A percentile compares a stretch with the other conserved stretches of the same genome.
These are phyloP conservation scores for Knoxdaviesia proteae DNA, from an alignment of 2,329 filamentous ascomycete species.

Conservation along the genomic window DNA sequence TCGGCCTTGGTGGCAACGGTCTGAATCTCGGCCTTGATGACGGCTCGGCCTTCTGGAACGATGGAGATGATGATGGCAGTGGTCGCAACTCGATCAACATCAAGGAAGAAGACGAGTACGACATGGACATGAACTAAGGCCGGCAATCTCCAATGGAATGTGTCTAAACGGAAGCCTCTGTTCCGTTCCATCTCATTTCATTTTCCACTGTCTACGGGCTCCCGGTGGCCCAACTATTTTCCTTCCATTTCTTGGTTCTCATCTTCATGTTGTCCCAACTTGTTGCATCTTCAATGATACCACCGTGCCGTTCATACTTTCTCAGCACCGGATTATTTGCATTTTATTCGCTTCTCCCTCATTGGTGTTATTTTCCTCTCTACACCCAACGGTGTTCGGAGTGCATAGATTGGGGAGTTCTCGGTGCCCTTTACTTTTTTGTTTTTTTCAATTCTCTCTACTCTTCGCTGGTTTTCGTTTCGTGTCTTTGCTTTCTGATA, in stretches of 20 bases:
- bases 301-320: not conserved
- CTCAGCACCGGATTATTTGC: not conserved
- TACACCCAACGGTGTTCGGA: constrained; percentile 7
- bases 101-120: constrained; percentile 88
- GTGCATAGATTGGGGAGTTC: constrained; percentile 4
- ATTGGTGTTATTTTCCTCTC: constrained; percentile 3
- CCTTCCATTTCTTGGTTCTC: not conserved
- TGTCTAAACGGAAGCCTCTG: not conserved
- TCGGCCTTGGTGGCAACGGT: not conserved
- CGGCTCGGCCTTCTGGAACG: constrained; percentile 40
- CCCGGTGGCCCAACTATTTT: not conserved
- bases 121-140: constrained; percentile 45
- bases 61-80: constrained; percentile 45
- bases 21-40: constrained; percentile 21
- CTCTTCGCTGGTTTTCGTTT: constrained; percentile 2
- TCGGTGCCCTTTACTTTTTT: not conserved
- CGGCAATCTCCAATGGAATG: no score
- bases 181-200: not conserved
- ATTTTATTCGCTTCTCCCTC: constrained; percentile 2
- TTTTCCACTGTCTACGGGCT: not conserved
- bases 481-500: constrained; percentile 6
- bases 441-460: not conserved
- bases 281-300: not conserved
- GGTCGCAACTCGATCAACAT: constrained; percentile 49
- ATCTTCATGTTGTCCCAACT: not conserved